These are phyloP conservation scores for Solanum dulcamara DNA, from an alignment of 257 asterid genomes.

Conservation along the genomic window DNA sequence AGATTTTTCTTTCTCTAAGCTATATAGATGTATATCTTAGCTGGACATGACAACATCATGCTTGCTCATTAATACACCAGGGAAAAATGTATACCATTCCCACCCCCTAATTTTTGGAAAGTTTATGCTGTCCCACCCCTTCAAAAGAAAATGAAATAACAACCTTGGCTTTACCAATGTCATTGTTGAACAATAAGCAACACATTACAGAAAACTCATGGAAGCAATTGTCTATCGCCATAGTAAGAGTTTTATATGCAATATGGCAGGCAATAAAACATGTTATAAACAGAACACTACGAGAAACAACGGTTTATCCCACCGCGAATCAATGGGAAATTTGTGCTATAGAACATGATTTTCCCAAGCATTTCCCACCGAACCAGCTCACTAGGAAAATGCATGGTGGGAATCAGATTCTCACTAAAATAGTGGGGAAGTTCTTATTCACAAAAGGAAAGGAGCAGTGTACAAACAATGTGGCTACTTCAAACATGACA, in stretches of 20 bases:
- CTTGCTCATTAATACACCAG: background rate
- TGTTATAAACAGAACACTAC: background rate
- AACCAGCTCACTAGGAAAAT: too few species aligned
- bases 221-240: background rate
- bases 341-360: too few species aligned
- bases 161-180: background rate
- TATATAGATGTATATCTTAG: background rate
- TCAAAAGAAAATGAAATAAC: background rate
- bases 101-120: background rate
- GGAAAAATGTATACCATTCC: background rate
- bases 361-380: too few species aligned
- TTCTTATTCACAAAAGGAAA: background rate
- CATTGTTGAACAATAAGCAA: background rate
- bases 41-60: background rate
- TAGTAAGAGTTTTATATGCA: background rate
- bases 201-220: background rate
- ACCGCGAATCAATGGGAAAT: too few species aligned
- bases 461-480: background rate
- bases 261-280: background rate
- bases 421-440: too few species aligned
- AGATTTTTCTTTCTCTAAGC: background rate
- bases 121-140: background rate
- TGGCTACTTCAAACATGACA: background rate
- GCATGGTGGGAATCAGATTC: too few species aligned
- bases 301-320: too few species aligned